Conservation (phyloP, 495 filamentous ascomycete genomes). For the Penicillium antarcticum region DNA sequence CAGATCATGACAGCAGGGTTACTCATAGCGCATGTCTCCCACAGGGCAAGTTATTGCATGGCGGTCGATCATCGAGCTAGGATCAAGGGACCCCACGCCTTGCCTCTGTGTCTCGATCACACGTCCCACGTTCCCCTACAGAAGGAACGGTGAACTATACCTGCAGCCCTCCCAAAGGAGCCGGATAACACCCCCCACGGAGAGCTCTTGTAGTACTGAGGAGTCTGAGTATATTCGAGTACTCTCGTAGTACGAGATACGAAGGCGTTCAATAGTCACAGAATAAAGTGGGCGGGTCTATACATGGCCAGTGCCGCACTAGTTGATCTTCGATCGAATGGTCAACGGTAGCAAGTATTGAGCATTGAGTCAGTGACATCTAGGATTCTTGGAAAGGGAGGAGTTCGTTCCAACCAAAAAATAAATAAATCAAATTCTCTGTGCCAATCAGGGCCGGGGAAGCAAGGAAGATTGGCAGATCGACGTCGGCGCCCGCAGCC, state of each 20-base stretch:
- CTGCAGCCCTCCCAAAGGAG: conserved; percentile 8
- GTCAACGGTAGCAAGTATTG: conserved; percentile 18
- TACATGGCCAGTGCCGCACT: conserved; percentile 33
- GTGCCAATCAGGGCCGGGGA: conserved; percentile 31
- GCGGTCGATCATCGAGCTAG: conserved; percentile 44
- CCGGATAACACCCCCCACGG: not conserved
- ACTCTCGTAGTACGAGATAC: too few relatives aligned
- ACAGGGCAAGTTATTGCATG: conserved; percentile 43
- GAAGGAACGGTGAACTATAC: conserved; percentile 33
- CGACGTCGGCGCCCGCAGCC: conserved; percentile 41
- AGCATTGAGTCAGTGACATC: not conserved
- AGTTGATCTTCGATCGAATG: conserved; percentile 44
- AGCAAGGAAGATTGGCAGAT: conserved; percentile 38
- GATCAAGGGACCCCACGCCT: conserved; percentile 25
- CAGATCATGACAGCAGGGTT: conserved; percentile 46
- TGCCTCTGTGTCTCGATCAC: conserved; percentile 18
- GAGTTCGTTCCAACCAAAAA: too few relatives aligned
- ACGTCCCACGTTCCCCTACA: conserved; percentile 22
- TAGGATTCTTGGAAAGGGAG: conserved; percentile 7
- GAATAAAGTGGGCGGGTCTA: conserved; percentile 11
- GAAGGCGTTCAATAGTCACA: conserved; percentile 3
- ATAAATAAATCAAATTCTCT: conserved; percentile 5
- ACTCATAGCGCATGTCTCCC: conserved; percentile 40
- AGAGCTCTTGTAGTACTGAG: too few relatives aligned
- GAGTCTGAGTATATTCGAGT: too few relatives aligned